Conservation (phyloP, 192 early-diverging fungal genomes). For the Entrophospora sp. region DNA sequence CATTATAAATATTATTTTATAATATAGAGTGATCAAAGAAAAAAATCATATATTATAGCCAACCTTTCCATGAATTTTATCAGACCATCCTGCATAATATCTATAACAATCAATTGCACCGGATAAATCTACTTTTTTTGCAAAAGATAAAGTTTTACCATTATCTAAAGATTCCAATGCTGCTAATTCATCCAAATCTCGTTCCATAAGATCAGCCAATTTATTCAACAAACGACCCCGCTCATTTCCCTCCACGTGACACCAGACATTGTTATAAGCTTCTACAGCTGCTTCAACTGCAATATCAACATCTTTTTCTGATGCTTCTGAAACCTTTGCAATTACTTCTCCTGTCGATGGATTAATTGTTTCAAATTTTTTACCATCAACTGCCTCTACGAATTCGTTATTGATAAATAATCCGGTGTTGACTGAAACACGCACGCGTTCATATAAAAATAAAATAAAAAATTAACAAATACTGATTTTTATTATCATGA, state of each 20-base stretch:
- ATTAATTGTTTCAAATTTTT: slow-evolving; percentile 49
- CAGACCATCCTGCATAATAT: slow-evolving; percentile 66
- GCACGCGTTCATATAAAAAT: no score
- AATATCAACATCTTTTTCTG: slow-evolving; percentile 28
- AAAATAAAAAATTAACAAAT: no score
- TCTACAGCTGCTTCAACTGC: slow-evolving; percentile 56
- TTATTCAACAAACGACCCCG: slow-evolving; percentile 47
- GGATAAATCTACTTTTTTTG: slow-evolving; percentile 53
- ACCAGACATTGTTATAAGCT: slow-evolving; percentile 48
- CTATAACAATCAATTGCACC: slow-evolving; percentile 52
- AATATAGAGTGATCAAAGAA: background rate
- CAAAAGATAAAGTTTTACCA: slow-evolving; percentile 60
- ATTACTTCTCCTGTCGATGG: slow-evolving; percentile 50
- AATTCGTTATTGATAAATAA: slow-evolving; percentile 63
- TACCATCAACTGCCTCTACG: slow-evolving; percentile 32
- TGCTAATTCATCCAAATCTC: slow-evolving; percentile 40
- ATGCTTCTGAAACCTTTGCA: slow-evolving; percentile 34
- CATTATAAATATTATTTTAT: background rate
- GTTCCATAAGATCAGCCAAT: slow-evolving; percentile 46
- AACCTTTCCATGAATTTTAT: slow-evolving; percentile 49
- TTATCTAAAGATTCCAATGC: slow-evolving; percentile 66
- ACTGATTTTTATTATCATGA: no score
- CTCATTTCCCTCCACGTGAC: slow-evolving; percentile 31
- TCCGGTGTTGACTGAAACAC: slow-evolving; percentile 41
- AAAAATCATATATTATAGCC: background rate